phyloP scores from a whole-genome alignment of 371 early-diverging fungal genomes.

The Coemansia sp. region DNA sequence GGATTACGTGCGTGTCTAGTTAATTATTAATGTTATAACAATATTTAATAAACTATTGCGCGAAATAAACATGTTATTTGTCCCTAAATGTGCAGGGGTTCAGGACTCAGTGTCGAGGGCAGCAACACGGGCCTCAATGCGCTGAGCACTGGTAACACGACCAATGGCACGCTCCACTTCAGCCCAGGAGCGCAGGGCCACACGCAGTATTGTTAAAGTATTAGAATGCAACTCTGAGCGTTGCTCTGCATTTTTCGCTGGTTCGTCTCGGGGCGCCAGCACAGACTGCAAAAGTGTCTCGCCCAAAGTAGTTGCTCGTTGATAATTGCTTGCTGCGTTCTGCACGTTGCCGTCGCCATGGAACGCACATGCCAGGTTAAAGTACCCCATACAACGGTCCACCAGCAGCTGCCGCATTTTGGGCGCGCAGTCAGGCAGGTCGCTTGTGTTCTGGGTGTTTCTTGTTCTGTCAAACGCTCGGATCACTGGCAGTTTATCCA shows the following conservation, averaged over 20 bases:
- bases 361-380: conserved; percentile 18
- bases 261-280: neutral
- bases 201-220: neutral
- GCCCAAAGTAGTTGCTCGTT: conserved; percentile 18
- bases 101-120: neutral
- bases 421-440: neutral
- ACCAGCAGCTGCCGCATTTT: conserved; percentile 2
- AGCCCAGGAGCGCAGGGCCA: conserved; percentile 20
- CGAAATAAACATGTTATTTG: no score
- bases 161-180: conserved; percentile 27
- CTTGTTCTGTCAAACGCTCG: conserved; percentile 10
- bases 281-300: conserved; percentile 6
- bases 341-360: conserved; percentile 15
- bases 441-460: neutral
- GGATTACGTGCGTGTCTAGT: no score
- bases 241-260: neutral
- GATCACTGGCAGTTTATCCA: conserved; percentile 16
- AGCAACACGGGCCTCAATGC: conserved; percentile 4
- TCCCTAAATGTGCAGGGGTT: no score
- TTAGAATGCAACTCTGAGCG: neutral
- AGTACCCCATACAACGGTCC: conserved; percentile 15
- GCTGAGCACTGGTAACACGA: conserved; percentile 16
- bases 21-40: no score
- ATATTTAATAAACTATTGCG: no score
- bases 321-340: conserved; percentile 12